These are phyloP conservation scores for Blastocystis sp. DNA, from an alignment of 352 stramenopile genomes.

Conservation along the genomic window DNA sequence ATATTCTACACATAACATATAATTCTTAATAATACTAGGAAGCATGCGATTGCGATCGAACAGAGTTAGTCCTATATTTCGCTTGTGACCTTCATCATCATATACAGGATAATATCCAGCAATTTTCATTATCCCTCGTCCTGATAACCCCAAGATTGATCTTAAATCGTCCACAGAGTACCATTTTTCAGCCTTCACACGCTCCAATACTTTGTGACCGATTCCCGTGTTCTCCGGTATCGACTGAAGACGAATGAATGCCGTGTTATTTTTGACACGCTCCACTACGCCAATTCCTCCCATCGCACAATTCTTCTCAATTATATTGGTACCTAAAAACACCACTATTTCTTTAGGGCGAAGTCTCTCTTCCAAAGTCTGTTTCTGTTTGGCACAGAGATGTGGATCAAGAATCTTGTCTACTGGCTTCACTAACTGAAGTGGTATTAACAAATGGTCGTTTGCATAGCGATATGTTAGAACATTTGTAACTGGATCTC, in stretches of 20 bases:
- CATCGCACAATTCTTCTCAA: constrained; percentile 75
- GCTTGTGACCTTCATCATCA: constrained; percentile 79
- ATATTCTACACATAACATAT: constrained; percentile 70
- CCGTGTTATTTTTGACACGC: constrained; percentile 73
- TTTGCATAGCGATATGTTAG: constrained; percentile 88
- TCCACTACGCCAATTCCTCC: constrained; percentile 86
- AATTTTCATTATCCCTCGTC: constrained; percentile 85
- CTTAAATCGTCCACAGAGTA: constrained; percentile 78
- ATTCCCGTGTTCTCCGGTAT: constrained; percentile 66
- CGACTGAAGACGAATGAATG: not conserved
- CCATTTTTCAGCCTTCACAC: constrained; percentile 86
- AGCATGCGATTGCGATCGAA: constrained; percentile 65
- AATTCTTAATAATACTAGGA: not conserved
- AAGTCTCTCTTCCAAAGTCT: constrained; percentile 85
- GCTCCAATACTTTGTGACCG: constrained; percentile 86
- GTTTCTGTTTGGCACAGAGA: constrained; percentile 82
- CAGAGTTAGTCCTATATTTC: constrained; percentile 78
- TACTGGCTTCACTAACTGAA: constrained; percentile 88
- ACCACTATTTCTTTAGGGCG: constrained; percentile 81
- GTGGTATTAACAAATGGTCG: constrained; percentile 87
- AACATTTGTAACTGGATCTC: constrained; percentile 85
- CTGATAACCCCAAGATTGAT: constrained; percentile 85
- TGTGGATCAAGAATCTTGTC: constrained; percentile 86
- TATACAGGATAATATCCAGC: constrained; percentile 88
- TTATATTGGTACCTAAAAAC: constrained; percentile 75